Evolutionary conservation across 2,329 filamentous ascomycete genomes (phyloP).

Genomic region (Sarocladium oryzae): DNA sequence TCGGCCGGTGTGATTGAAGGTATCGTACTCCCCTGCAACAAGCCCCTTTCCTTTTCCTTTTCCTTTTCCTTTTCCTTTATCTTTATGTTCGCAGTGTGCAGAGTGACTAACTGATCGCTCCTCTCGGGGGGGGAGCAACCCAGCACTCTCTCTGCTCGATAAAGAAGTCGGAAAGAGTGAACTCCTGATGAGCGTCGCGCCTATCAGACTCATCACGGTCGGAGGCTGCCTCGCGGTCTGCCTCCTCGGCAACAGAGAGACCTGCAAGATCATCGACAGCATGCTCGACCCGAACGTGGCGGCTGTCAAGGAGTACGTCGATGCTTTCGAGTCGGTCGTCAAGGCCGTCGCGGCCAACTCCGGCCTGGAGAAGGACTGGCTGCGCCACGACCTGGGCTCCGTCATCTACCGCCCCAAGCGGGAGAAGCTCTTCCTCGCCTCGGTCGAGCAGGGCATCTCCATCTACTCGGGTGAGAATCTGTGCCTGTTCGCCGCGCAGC

Average conservation of each 20-base stretch:
- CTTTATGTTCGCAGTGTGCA: too few species aligned
- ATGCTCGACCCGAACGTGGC: slow-evolving; percentile 21
- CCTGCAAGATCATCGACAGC: slow-evolving; percentile 19
- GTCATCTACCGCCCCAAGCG: slow-evolving; percentile 16
- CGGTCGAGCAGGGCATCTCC: slow-evolving; percentile 17
- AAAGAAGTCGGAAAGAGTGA: slow-evolving; percentile 17
- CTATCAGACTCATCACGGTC: slow-evolving; percentile 19
- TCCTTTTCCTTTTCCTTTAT: too few species aligned
- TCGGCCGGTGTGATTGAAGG: too few species aligned
- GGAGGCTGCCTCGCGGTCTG: slow-evolving; percentile 19
- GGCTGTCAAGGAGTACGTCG: slow-evolving; percentile 15
- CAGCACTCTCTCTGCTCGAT: slow-evolving; percentile 18
- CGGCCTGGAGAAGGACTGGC: slow-evolving; percentile 14
- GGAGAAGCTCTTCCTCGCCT: slow-evolving; percentile 17
- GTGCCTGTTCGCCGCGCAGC: slow-evolving; percentile 17
- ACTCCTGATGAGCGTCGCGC: slow-evolving; percentile 20
- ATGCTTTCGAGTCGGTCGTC: slow-evolving; percentile 15
- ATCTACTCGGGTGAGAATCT: slow-evolving; percentile 18
- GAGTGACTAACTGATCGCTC: too few species aligned
- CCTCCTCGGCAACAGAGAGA: slow-evolving; percentile 15
- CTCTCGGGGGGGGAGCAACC: too few species aligned
- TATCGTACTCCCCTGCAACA: too few species aligned
- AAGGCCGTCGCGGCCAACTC: slow-evolving; percentile 10
- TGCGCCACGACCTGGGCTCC: slow-evolving; percentile 18
- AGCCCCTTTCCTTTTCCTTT: too few species aligned